A percentile compares a stretch with the other conserved stretches of the same genome.
phyloP scores from a whole-genome alignment of 768 basidiomycete species.

The Hypholoma fasciculare region DNA sequence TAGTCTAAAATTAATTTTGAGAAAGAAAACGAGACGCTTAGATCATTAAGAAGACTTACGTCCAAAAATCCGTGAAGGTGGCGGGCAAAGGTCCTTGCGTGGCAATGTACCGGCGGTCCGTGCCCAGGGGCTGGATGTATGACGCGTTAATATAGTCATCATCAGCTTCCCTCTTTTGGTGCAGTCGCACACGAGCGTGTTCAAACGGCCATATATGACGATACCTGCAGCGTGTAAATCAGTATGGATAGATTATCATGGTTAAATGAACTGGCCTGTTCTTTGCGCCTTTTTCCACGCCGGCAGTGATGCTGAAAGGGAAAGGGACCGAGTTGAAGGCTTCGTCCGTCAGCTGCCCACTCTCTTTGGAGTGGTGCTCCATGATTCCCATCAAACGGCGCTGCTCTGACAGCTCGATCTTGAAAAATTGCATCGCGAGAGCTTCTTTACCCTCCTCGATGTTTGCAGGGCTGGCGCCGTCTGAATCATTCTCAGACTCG shows the following conservation, averaged over 20 bases:
- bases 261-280: slow-evolving; percentile 60
- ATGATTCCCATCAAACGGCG: slow-evolving; percentile 85
- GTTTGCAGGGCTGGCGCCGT: slow-evolving; percentile 29
- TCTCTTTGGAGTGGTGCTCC: slow-evolving; percentile 83
- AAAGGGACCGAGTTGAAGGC: slow-evolving; percentile 36
- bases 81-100: slow-evolving; percentile 93
- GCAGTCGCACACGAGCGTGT: slow-evolving; percentile 84
- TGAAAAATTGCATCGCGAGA: slow-evolving; percentile 92
- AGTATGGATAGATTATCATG: not conserved
- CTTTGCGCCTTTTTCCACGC: slow-evolving; percentile 91
- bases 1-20: slow-evolving; percentile 44
- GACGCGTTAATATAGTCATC: slow-evolving; percentile 96
- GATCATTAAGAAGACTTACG: slow-evolving; percentile 46
- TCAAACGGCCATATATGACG: slow-evolving; percentile 98
- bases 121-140: slow-evolving; percentile 85
- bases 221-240: slow-evolving; percentile 53
- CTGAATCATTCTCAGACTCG: slow-evolving; percentile 29
- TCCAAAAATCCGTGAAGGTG: slow-evolving; percentile 94
- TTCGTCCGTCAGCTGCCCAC: slow-evolving; percentile 23
- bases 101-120: slow-evolving; percentile 84
- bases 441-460: slow-evolving; percentile 73
- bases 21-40: not conserved
- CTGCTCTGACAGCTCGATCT: slow-evolving; percentile 90
- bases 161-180: slow-evolving; percentile 36
- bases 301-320: slow-evolving; percentile 94